Evolutionary conservation across 257 asterid genomes (phyloP).

Genomic region (Solanum infundibuliforme): DNA sequence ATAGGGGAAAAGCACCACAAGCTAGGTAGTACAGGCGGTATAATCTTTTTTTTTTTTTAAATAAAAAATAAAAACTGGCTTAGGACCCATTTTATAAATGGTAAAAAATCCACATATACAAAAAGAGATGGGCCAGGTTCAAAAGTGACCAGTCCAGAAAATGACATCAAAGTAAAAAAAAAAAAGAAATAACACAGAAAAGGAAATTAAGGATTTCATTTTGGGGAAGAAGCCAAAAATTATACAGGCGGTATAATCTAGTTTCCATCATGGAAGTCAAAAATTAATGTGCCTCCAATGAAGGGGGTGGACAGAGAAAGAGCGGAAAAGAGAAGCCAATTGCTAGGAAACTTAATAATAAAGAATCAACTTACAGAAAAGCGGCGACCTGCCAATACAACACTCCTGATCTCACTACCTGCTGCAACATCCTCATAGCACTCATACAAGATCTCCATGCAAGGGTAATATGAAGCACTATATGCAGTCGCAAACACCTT

Average conservation of each 20-base stretch:
- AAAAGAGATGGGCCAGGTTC: neutral
- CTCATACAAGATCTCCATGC: slow-evolving; percentile 92
- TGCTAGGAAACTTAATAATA: neutral
- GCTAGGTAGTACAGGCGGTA: neutral
- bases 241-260: neutral
- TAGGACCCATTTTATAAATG: neutral
- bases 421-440: slow-evolving; percentile 95
- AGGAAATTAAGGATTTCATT: neutral
- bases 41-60: neutral
- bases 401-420: slow-evolving; percentile 90
- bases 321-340: neutral
- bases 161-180: neutral
- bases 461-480: slow-evolving; percentile 86
- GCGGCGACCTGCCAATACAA: slow-evolving; percentile 94
- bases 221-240: neutral
- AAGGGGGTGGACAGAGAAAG: neutral
- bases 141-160: neutral
- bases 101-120: neutral
- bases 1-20: neutral
- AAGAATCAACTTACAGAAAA: slow-evolving; percentile 45
- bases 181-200: neutral
- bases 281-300: neutral
- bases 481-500: slow-evolving; percentile 70
- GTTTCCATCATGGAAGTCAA: neutral
- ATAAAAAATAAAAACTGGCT: neutral